phyloP scores from a whole-genome alignment of 2,329 filamentous ascomycete genomes.

The Emmonsiellopsis sp. region DNA sequence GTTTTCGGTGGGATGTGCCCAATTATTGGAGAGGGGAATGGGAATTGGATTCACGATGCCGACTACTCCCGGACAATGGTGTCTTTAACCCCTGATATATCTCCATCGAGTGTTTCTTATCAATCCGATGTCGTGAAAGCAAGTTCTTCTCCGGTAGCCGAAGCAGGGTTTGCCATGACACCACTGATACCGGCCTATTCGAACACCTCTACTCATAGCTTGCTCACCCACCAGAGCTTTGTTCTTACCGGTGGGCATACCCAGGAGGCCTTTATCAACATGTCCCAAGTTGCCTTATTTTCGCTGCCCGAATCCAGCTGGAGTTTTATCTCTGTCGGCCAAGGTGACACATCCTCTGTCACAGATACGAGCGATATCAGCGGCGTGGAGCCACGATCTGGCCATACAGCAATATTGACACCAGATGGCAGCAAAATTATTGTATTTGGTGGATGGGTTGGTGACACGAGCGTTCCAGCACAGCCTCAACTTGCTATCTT shows the following conservation, averaged over 20 bases:
- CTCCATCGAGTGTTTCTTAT: constrained; percentile 25
- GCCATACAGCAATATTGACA: constrained; percentile 75
- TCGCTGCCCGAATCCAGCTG: constrained; percentile 78
- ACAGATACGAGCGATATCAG: constrained; percentile 43
- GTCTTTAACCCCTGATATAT: constrained; percentile 34
- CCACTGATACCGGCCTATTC: constrained; percentile 61
- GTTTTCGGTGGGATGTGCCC: constrained; percentile 90
- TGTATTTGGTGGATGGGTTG: constrained; percentile 87
- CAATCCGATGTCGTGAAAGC: constrained; percentile 40
- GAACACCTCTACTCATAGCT: constrained; percentile 51
- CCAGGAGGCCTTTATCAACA: constrained; percentile 76
- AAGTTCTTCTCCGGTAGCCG: constrained; percentile 61
- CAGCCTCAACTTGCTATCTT: constrained; percentile 73
- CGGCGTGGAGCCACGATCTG: constrained; percentile 69
- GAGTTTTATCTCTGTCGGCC: constrained; percentile 65
- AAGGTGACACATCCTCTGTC: constrained; percentile 43
- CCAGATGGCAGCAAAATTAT: constrained; percentile 70
- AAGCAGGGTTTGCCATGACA: constrained; percentile 82
- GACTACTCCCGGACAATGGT: constrained; percentile 77
- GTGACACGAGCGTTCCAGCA: constrained; percentile 65
- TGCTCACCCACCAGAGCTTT: constrained; percentile 67
- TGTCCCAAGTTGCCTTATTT: constrained; percentile 83
- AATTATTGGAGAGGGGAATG: constrained; percentile 29
- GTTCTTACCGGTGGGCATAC: constrained; percentile 83
- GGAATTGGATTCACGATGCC: constrained; percentile 58